Conservation (phyloP, 371 early-diverging fungal species). For the Neoconidiobolus thromboides region DNA sequence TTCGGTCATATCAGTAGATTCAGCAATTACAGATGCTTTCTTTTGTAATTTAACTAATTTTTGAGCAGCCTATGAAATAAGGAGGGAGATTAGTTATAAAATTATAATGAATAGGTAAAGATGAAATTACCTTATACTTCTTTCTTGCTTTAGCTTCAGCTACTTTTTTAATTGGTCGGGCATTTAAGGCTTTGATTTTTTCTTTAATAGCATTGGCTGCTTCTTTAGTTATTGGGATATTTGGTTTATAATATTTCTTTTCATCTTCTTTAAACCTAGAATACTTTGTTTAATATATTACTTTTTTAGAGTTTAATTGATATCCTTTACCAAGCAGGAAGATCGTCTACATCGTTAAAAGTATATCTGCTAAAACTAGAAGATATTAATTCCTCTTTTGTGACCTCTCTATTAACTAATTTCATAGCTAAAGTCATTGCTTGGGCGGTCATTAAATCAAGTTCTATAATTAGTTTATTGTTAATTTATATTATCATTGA, state of each 20-base stretch:
- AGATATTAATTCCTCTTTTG: conserved; percentile 61
- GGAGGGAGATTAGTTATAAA: no score
- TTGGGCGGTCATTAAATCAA: conserved; percentile 52
- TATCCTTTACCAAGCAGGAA: conserved; percentile 53
- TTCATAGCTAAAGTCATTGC: conserved; percentile 77
- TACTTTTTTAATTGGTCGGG: conserved; percentile 94
- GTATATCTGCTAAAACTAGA: conserved; percentile 77
- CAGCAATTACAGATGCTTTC: conserved; percentile 72
- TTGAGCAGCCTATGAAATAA: conserved; percentile 19
- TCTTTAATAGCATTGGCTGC: conserved; percentile 68
- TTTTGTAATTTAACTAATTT: conserved; percentile 61
- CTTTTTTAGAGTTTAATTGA: not conserved
- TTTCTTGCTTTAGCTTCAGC: conserved; percentile 96
- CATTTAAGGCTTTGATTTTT: conserved; percentile 68
- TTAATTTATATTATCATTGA: conserved; percentile 33
- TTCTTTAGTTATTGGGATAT: conserved; percentile 86
- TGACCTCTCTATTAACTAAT: conserved; percentile 54
- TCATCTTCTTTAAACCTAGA: conserved; percentile 71
- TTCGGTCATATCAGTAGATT: conserved; percentile 77
- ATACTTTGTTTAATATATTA: conserved; percentile 9
- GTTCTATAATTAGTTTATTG: conserved; percentile 18
- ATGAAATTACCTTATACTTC: conserved; percentile 27
- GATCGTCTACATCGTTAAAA: conserved; percentile 61
- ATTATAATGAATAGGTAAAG: no score
- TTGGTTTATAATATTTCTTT: conserved; percentile 61